Conservation (phyloP, 345 rosid species). For the Psidium guajava region DNA sequence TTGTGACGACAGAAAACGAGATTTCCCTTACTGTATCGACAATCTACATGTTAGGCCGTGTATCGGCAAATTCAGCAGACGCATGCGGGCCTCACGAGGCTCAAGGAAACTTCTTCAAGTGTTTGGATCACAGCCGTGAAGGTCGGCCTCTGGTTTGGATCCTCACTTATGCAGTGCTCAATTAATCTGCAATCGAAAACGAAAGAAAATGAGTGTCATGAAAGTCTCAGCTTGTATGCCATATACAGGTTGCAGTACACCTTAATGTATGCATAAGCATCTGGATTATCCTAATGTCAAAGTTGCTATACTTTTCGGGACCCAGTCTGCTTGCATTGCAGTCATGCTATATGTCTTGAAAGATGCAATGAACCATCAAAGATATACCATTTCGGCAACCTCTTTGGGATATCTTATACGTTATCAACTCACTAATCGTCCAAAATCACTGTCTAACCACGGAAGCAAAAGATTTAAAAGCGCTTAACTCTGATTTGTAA, state of each 20-base stretch:
- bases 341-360: background rate
- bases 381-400: background rate
- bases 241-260: background rate
- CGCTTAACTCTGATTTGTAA: background rate
- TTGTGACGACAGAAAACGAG: background rate
- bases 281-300: background rate
- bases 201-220: background rate
- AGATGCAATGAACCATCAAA: background rate
- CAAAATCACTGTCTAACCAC: background rate
- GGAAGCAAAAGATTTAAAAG: background rate
- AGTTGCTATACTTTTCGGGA: background rate
- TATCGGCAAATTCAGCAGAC: constrained; percentile 5
- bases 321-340: background rate
- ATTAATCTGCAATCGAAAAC: constrained; percentile 17
- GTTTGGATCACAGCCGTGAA: constrained; percentile 17
- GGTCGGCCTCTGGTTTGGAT: constrained; percentile 8
- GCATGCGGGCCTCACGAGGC: constrained; percentile 6
- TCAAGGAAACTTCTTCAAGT: constrained; percentile 28
- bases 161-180: constrained; percentile 17
- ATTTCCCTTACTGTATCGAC: background rate
- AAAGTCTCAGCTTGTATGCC: background rate
- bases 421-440: background rate
- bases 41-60: background rate
- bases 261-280: background rate
- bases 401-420: background rate